Base-by-base conservation (phyloP, 306 rosid species). In the Vigna nakashimae region DNA sequence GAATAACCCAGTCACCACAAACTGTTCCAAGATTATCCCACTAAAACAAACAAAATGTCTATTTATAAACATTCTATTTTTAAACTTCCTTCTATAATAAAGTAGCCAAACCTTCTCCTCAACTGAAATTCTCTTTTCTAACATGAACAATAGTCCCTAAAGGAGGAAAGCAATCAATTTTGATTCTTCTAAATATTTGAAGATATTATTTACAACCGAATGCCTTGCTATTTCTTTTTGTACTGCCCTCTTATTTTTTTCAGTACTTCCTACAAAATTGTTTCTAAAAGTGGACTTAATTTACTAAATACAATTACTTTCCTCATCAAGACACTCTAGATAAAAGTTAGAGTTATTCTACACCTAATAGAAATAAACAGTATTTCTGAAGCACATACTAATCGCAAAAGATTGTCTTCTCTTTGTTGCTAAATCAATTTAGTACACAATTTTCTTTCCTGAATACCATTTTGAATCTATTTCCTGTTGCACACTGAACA, bases 401-500 rank as follows among this genome's bases (percentile, higher is more conserved):
- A 49, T 17, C 46, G n/a, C 38, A 50, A 38, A n/a, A 38, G 73
- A 57, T 59, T 57, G 50, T 63, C 46, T 32, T 62, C 14, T 16
- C 58, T 62, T 74, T 74, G 78, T 36, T 51, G n/a, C 76, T 28
- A 50, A 82, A 69, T 63, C 72, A 28, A 53, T 53, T 64, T 57
- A 43, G 16, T 9, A 51, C 67, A 16, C 46, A 51, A 56, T 63
- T 57, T 68, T 45, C 59, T 69, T 67, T 17, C 36, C 62, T 51
- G 60, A 40, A 26, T 79, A 55, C 65, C 40, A 28, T 83, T 49
- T 73, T 22, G 65, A 74, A 28, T 51, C 77, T 71, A 10, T 67
- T 69, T 30, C 16, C 73, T 58, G 62, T 71, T 48, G 17, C 74
- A 69, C 69, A 55, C 22, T 79, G 59, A 85, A 83, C 84, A 93